phyloP scores from a whole-genome alignment of 2,329 filamentous ascomycete species.

The Ophiostoma tasmaniense region DNA sequence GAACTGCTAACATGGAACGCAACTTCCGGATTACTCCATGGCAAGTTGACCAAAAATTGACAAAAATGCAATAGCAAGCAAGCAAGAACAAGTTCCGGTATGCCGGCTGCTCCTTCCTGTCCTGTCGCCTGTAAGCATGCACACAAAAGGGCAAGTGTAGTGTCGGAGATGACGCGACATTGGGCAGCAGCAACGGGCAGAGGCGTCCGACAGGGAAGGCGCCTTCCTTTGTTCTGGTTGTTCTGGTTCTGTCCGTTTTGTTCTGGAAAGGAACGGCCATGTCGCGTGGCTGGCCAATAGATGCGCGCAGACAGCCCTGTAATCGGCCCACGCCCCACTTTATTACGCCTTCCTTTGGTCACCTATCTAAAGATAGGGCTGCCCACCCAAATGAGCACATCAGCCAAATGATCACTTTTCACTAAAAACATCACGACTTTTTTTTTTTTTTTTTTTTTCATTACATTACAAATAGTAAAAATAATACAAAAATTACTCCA shows the following conservation, averaged over 20 bases:
- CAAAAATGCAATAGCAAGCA: background rate
- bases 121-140: background rate
- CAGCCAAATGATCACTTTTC: too few relatives aligned
- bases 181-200: constrained; percentile 4
- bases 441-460: too few relatives aligned
- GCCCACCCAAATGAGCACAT: too few relatives aligned
- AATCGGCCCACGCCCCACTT: too few relatives aligned
- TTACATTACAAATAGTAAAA: too few relatives aligned
- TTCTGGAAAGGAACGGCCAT: constrained; percentile 11
- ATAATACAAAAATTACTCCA: too few relatives aligned
- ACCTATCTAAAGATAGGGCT: too few relatives aligned
- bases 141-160: background rate
- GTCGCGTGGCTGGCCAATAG: constrained; percentile 22
- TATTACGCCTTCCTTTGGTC: too few relatives aligned
- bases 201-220: constrained; percentile 8
- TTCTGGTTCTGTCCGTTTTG: background rate
- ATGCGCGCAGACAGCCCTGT: constrained; percentile 13
- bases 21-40: background rate
- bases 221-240: background rate
- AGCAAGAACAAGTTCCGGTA: background rate
- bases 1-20: background rate
- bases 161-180: constrained; percentile 18
- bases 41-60: background rate
- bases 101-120: background rate
- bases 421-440: too few relatives aligned